Evolutionary conservation across 768 basidiomycete genomes (phyloP).

Genomic region (Amanita pseudoporphyria): DNA sequence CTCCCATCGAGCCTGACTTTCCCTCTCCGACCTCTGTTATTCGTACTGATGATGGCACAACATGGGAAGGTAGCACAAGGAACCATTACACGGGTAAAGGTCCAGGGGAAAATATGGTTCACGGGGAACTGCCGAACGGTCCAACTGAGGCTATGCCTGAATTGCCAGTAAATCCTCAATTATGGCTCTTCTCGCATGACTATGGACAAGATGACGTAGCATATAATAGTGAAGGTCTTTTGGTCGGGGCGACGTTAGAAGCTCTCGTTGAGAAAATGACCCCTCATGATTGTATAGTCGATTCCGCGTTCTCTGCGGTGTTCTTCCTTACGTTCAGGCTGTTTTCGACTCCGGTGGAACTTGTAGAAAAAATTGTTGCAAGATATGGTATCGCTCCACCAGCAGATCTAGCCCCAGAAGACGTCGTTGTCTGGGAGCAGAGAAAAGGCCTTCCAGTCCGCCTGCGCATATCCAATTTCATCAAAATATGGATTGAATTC

Average conservation of each 20-base stretch:
- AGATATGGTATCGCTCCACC: conserved; percentile 81
- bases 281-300: conserved; percentile 85
- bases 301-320: conserved; percentile 75
- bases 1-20: conserved; percentile 31
- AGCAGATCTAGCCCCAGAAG: conserved; percentile 41
- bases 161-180: conserved; percentile 30
- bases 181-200: conserved; percentile 63
- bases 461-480: conserved; percentile 82
- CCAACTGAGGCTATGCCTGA: conserved; percentile 35
- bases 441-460: conserved; percentile 86
- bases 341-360: conserved; percentile 69
- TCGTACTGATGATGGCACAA: conserved; percentile 46
- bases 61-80: conserved; percentile 44
- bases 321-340: conserved; percentile 96
- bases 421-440: conserved; percentile 71
- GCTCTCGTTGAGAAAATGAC: conserved; percentile 97
- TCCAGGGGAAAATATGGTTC: conserved; percentile 43
- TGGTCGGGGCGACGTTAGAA: conserved; percentile 83
- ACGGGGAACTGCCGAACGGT: conserved; percentile 41
- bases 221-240: conserved; percentile 82
- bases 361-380: conserved; percentile 67
- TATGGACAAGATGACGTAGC: conserved; percentile 78
- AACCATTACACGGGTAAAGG: conserved; percentile 19
- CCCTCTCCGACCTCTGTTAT: conserved; percentile 43
- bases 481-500: conserved; percentile 89